Base-by-base conservation (phyloP, 768 basidiomycete species). In the Mycena alexandri region DNA sequence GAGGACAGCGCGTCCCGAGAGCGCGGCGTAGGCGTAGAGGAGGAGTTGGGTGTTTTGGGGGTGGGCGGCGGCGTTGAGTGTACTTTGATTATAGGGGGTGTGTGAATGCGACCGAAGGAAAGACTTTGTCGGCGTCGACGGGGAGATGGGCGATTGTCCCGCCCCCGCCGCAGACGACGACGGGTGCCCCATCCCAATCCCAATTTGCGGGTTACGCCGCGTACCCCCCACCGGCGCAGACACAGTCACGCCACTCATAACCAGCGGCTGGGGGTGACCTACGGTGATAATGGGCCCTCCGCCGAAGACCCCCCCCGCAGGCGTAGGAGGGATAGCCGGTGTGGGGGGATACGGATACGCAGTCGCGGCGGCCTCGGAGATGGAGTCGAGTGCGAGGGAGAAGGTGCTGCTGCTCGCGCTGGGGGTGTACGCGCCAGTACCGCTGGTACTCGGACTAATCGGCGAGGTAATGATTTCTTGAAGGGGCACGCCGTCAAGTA, bases 11-110 rank as follows among this genome's bases (percentile, higher is more conserved):
- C 87, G 86, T 6, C 95, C 95, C 8, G 87, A 80, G 36, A 96
- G 84, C 63, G 95, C 93, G 0, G 90, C 93, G 71, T 96, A 96
- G 0, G 94, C 89, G 76, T 96, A 96, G 2, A 96, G 85, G 21
- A 96, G 87, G 19, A 61, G 65, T 69, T 29, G 43, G 12, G 36
- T 21, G 53, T 41, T 54, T 2, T 36, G 53, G 5, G 43, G 51
- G 65, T 29, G 29, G 3, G 29, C 29, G 6, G 29, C 29, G 29
- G 29, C 29, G 29, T 29, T 29, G 29, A 29, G 29, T 29, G 29
- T 29, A 29, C 6, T 3, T 29, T 29, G 29, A 6, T 29, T 29
- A n/a, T 53, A 71, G 79, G 48, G 75, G 75, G 19, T 85, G 84
- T 0, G 89, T 89, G 0, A 89, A 79, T 8, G 85, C 86, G 10